Evolutionary conservation across 2,329 filamentous ascomycete species (phyloP).

Genomic region (Diaporthe batatas): DNA sequence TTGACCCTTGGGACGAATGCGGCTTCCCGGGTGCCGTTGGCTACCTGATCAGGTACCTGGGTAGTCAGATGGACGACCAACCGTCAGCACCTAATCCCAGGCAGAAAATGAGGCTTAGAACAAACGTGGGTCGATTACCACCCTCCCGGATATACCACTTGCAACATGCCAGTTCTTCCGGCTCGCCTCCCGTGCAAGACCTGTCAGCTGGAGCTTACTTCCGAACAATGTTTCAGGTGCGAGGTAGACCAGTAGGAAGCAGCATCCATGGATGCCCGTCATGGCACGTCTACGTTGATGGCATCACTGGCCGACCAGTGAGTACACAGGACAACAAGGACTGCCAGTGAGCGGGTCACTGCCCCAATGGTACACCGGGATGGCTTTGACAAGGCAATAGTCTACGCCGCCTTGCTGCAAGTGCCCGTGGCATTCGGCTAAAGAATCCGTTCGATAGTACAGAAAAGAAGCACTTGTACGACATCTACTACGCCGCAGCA

Average conservation of each 20-base stretch:
- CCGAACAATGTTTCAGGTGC: conserved; percentile 1
- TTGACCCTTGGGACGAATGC: conserved; percentile 10
- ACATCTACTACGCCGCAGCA: not conserved
- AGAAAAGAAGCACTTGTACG: conserved; percentile 8
- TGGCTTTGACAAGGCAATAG: conserved; percentile 30
- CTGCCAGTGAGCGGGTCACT: not conserved
- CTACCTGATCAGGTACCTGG: not conserved
- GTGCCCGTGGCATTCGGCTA: conserved; percentile 25
- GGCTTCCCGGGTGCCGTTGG: conserved; percentile 19
- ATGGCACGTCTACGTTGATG: not conserved
- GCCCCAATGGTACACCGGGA: not conserved
- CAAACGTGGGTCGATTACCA: conserved; percentile 2
- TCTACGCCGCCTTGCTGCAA: conserved; percentile 17
- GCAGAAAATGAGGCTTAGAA: not conserved
- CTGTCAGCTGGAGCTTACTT: conserved; percentile 29
- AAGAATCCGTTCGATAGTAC: conserved; percentile 18
- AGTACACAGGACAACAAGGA: not conserved
- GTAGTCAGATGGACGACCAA: not conserved
- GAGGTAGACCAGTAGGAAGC: not conserved
- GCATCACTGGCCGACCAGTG: not conserved
- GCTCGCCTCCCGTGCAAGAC: conserved; percentile 8
- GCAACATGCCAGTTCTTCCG: not conserved
- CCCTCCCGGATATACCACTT: conserved; percentile 2
- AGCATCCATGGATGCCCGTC: too few species aligned
- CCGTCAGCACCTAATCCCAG: not conserved